Evolutionary conservation across 441 rosid species (phyloP).

Genomic region (Cnidoscolus chayamansa): DNA sequence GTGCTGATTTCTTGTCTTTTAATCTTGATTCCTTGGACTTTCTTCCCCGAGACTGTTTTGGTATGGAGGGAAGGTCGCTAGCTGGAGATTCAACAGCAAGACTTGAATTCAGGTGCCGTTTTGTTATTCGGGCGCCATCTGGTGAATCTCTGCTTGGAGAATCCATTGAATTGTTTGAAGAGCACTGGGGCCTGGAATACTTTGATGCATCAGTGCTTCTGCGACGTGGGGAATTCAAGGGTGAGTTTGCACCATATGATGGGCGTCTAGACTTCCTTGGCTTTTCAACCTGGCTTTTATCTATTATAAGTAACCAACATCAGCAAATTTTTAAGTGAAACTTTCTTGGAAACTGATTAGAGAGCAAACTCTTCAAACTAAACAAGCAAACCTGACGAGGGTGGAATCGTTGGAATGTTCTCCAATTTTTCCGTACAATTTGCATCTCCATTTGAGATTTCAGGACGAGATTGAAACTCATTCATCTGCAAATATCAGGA

Average conservation of each 20-base stretch:
- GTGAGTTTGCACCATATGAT: slow-evolving; percentile 25
- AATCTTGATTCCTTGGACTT: slow-evolving; percentile 46
- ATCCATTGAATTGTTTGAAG: slow-evolving; percentile 36
- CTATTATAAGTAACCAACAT: background rate
- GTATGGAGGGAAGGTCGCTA: slow-evolving; percentile 29
- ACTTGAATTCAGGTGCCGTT: slow-evolving; percentile 28
- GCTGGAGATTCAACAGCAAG: slow-evolving; percentile 36
- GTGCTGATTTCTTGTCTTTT: slow-evolving; percentile 29
- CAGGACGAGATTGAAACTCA: slow-evolving; percentile 44
- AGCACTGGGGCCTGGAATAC: slow-evolving; percentile 44
- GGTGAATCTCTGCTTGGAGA: slow-evolving; percentile 37
- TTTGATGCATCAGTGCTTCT: slow-evolving; percentile 17
- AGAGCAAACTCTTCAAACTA: background rate
- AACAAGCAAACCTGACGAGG: slow-evolving; percentile 37
- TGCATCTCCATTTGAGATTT: slow-evolving; percentile 29
- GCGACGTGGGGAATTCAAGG: slow-evolving; percentile 33
- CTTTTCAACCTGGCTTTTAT: slow-evolving; percentile 31
- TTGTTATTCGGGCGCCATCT: slow-evolving; percentile 22
- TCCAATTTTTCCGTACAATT: slow-evolving; percentile 25
- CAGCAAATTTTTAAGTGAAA: too few relatives aligned
- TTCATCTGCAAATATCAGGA: slow-evolving; percentile 50
- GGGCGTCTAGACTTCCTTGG: slow-evolving; percentile 47
- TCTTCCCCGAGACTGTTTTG: slow-evolving; percentile 47
- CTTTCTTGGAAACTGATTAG: too few relatives aligned
- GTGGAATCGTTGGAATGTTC: slow-evolving; percentile 12